Conservation (phyloP, 306 rosid genomes). For the Trifolium dubium region DNA sequence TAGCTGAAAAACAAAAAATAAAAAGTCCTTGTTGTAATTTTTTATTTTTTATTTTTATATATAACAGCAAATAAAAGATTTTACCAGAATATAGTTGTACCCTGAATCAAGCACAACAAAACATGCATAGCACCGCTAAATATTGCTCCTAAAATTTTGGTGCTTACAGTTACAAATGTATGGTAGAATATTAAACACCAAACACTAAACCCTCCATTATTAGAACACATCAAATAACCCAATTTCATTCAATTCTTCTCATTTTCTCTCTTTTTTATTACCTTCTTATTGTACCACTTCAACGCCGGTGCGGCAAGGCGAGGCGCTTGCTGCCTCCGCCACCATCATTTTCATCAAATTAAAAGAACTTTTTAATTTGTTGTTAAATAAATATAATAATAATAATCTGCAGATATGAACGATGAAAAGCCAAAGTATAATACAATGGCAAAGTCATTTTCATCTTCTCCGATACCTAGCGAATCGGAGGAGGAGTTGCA, state of each 20-base stretch:
- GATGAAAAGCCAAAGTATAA: constrained; percentile 4
- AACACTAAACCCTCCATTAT: constrained; percentile 35
- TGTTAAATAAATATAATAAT: neutral
- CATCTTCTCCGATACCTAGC: neutral
- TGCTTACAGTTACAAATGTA: constrained; percentile 57
- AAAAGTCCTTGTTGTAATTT: neutral
- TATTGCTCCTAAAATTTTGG: constrained; percentile 48
- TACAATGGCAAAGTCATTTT: neutral
- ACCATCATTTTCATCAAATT: neutral
- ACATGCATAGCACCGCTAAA: constrained; percentile 34
- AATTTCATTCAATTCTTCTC: neutral
- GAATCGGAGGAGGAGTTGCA: constrained; percentile 61
- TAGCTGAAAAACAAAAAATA: too few species aligned
- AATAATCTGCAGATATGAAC: neutral
- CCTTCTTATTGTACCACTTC: neutral
- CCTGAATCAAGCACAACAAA: constrained; percentile 23
- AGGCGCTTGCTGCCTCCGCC: constrained; percentile 49
- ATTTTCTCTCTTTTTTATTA: neutral
- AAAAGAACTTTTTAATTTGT: neutral
- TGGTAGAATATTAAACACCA: constrained; percentile 43
- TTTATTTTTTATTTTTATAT: neutral
- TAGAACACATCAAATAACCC: constrained; percentile 35
- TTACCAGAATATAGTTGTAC: constrained; percentile 39
- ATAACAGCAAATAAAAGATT: neutral
- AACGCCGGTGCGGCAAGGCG: constrained; percentile 44